Evolutionary conservation across 768 basidiomycete genomes (phyloP).

Genomic region (Hypholoma fasciculare): DNA sequence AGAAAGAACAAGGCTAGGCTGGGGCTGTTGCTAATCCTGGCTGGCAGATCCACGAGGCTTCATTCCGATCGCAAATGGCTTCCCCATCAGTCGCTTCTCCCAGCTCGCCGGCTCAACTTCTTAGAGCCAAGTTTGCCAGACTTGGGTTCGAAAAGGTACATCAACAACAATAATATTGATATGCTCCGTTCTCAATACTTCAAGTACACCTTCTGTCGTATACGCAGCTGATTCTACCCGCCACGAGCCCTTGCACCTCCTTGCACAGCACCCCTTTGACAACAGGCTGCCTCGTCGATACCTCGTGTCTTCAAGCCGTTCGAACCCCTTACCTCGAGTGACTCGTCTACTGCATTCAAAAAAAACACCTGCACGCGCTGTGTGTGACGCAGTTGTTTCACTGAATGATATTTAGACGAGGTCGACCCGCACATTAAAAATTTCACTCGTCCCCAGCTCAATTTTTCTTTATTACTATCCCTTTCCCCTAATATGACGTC

Average conservation of each 20-base stretch:
- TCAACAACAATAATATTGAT: no score
- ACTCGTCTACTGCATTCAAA: no score
- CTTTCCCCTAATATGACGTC: conserved; percentile 64
- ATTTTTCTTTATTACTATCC: conserved; percentile 60
- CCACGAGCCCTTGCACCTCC: conserved; percentile 16
- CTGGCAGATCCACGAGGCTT: conserved; percentile 38
- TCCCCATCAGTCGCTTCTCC: not conserved
- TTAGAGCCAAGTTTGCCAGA: no score
- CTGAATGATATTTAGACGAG: conserved; percentile 31
- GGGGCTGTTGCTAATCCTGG: not conserved
- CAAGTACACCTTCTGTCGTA: no score
- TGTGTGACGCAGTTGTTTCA: not conserved
- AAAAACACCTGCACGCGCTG: not conserved
- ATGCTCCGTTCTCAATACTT: no score
- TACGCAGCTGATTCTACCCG: no score
- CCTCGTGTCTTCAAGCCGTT: conserved; percentile 42
- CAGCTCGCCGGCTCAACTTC: not conserved
- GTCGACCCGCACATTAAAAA: conserved; percentile 20
- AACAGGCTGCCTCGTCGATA: conserved; percentile 35
- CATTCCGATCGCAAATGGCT: conserved; percentile 28
- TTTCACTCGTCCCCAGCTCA: conserved; percentile 51
- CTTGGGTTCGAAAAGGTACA: no score
- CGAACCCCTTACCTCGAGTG: no score
- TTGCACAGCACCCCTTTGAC: conserved; percentile 33
- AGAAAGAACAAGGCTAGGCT: no score